Percentiles rank a stretch among this genome's conserved stretches.
These are phyloP conservation scores for Chaetomium olivaceum DNA, from an alignment of 2,329 filamentous ascomycete species.

Conservation along the genomic window DNA sequence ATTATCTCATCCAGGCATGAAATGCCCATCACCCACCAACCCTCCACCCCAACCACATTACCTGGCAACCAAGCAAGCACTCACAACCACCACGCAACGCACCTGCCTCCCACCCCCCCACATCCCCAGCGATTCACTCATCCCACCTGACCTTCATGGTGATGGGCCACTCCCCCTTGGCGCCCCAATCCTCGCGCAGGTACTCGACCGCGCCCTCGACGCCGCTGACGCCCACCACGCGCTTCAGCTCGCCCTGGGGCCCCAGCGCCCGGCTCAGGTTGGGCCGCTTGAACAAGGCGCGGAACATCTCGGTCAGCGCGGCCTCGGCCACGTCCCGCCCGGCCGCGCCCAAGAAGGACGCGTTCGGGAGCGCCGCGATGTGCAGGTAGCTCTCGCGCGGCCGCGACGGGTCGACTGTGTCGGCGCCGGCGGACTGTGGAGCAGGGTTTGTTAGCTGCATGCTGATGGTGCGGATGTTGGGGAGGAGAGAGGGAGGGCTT, in stretches of 20 bases:
- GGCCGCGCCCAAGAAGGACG: constrained; percentile 47
- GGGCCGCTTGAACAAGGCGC: constrained; percentile 61
- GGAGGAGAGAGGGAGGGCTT: constrained; percentile 31
- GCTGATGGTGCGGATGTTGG: constrained; percentile 50
- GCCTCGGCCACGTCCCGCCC: constrained; percentile 56
- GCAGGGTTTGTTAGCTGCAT: constrained; percentile 39
- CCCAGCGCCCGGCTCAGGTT: constrained; percentile 64
- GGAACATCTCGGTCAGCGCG: constrained; percentile 67
- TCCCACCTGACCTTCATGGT: constrained; percentile 59
- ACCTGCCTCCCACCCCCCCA: not conserved
- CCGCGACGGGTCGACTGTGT: constrained; percentile 62
- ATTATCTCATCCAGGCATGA: not conserved
- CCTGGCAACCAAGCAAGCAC: not conserved
- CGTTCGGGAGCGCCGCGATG: constrained; percentile 63
- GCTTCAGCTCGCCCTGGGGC: constrained; percentile 67
- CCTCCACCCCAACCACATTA: no score
- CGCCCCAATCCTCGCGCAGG: constrained; percentile 65
- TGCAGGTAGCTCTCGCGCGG: constrained; percentile 63
- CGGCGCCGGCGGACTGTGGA: constrained; percentile 61
- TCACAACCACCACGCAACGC: not conserved
- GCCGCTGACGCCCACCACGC: constrained; percentile 47
- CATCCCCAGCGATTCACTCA: constrained; percentile 25
- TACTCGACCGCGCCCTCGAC: constrained; percentile 60
- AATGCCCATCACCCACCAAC: no score
- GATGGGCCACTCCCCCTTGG: constrained; percentile 48